phyloP scores from a whole-genome alignment of 495 filamentous ascomycete genomes.

The Penicillium cosmopolitanum region DNA sequence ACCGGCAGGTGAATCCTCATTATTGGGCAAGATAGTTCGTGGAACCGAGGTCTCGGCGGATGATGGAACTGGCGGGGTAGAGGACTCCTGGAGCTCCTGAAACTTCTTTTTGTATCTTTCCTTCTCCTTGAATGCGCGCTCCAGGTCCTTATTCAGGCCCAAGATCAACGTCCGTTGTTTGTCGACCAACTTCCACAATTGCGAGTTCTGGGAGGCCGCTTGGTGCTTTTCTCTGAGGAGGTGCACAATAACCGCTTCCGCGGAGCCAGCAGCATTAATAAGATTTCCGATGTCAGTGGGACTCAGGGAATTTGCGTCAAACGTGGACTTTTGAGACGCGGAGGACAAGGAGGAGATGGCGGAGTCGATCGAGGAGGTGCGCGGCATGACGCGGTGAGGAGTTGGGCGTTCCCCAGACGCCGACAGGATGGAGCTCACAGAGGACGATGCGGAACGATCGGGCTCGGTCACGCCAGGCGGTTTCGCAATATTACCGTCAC shows the following conservation, averaged over 20 bases:
- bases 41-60: conserved; percentile 24
- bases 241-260: conserved; percentile 86
- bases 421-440: conserved; percentile 37
- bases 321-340: conserved; percentile 64
- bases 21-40: conserved; percentile 9
- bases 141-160: conserved; percentile 92
- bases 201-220: conserved; percentile 83
- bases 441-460: conserved; percentile 38
- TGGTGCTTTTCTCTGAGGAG: conserved; percentile 90
- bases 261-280: conserved; percentile 81
- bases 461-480: conserved; percentile 32
- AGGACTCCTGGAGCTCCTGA: conserved; percentile 66
- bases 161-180: conserved; percentile 94
- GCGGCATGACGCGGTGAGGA: conserved; percentile 56
- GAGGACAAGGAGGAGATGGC: conserved; percentile 85
- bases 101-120: conserved; percentile 90
- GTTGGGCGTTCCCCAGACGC: conserved; percentile 37
- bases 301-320: conserved; percentile 55
- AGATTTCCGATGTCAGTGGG: conserved; percentile 70
- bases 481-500: conserved; percentile 28
- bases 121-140: conserved; percentile 90
- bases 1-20: neutral
- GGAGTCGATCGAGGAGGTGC: conserved; percentile 94
- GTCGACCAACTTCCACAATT: conserved; percentile 93
- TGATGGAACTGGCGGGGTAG: conserved; percentile 53